Conservation (phyloP, 371 early-diverging fungal species). For the Lichtheimia hyalospora region DNA sequence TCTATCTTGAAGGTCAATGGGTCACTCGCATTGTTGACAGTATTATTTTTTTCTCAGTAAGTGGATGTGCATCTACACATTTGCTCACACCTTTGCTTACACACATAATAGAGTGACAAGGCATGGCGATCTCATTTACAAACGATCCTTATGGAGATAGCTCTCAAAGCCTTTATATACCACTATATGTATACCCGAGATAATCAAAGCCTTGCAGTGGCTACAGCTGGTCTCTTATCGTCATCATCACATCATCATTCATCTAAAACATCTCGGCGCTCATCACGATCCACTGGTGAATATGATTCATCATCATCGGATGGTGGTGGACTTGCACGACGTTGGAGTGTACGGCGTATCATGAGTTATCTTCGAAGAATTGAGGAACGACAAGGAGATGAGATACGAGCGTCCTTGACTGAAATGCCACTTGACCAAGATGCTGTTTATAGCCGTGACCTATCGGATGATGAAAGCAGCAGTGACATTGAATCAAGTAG, state of each 20-base stretch:
- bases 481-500: slow-evolving; percentile 1
- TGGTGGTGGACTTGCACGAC: slow-evolving; percentile 15
- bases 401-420: not conserved
- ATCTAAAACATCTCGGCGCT: not conserved
- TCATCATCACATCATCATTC: too few relatives aligned
- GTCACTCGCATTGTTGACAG: slow-evolving; percentile 36
- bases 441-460: not conserved
- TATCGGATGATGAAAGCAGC: not conserved
- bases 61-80: not conserved
- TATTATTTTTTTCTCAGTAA: slow-evolving; percentile 30
- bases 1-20: slow-evolving; percentile 50
- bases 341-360: slow-evolving; percentile 41
- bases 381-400: slow-evolving; percentile 19
- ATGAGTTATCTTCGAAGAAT: slow-evolving; percentile 42
- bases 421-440: not conserved
- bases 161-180: slow-evolving; percentile 39
- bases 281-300: slow-evolving; percentile 1
- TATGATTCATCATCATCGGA: slow-evolving; percentile 12
- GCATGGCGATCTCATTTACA: slow-evolving; percentile 40
- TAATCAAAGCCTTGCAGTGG: not conserved
- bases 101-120: slow-evolving; percentile 13
- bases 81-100: not conserved
- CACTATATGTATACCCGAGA: slow-evolving; percentile 32
- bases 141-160: slow-evolving; percentile 39
- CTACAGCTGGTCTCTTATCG: too few relatives aligned